phyloP scores from a whole-genome alignment of 2,329 filamentous ascomycete genomes.

The Curvularia eragrostidis region DNA sequence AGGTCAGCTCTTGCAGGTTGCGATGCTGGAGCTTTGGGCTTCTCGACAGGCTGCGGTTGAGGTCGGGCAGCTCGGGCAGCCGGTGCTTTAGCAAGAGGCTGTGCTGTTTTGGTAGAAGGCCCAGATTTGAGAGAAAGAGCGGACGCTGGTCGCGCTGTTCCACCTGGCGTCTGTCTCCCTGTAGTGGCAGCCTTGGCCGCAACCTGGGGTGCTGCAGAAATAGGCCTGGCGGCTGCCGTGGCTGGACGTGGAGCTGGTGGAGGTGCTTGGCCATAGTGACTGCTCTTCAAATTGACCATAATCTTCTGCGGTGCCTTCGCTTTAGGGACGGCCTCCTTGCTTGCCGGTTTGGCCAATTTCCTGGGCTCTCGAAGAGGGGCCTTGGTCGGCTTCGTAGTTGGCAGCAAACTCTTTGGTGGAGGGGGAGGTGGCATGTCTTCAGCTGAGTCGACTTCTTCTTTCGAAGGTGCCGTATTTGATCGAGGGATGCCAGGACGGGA shows the following conservation, averaged over 20 bases:
- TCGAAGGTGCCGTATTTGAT: conserved; percentile 40
- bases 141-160: conserved; percentile 39
- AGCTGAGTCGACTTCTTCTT: conserved; percentile 51
- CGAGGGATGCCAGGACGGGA: conserved; percentile 34
- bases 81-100: conserved; percentile 34
- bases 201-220: conserved; percentile 35
- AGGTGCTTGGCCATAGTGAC: conserved; percentile 45
- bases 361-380: conserved; percentile 46
- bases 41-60: conserved; percentile 68
- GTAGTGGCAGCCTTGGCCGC: conserved; percentile 52
- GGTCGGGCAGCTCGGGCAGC: conserved; percentile 40
- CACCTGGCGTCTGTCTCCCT: conserved; percentile 57
- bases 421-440: conserved; percentile 68
- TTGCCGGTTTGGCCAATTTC: conserved; percentile 65
- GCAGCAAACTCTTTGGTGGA: conserved; percentile 58
- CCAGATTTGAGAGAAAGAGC: conserved; percentile 35
- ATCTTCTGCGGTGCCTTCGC: conserved; percentile 70
- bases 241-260: conserved; percentile 65
- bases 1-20: conserved; percentile 58
- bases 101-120: conserved; percentile 28
- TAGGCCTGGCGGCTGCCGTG: conserved; percentile 25
- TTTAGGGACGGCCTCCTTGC: conserved; percentile 65
- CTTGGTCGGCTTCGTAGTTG: conserved; percentile 55
- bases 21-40: conserved; percentile 57
- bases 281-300: conserved; percentile 69